Evolutionary conservation across 257 asterid genomes (phyloP).

Genomic region (Lantana camara): DNA sequence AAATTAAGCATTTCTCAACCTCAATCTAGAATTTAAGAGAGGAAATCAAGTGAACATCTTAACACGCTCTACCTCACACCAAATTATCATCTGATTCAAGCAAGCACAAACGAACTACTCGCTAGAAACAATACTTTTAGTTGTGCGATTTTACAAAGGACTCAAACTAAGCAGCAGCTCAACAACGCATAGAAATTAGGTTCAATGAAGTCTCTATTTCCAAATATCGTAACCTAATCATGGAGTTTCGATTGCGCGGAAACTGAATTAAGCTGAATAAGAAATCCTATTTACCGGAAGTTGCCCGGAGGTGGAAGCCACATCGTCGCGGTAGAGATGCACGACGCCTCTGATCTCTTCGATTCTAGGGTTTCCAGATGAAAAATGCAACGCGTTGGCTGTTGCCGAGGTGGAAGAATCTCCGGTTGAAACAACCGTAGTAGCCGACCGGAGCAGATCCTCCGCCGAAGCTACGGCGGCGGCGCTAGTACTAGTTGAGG

Average conservation of each 20-base stretch:
- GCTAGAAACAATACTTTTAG: not conserved
- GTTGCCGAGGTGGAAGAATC: constrained; percentile 35
- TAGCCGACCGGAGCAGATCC: constrained; percentile 33
- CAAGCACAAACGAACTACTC: not conserved
- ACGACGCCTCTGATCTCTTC: constrained; percentile 91
- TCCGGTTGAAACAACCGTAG: constrained; percentile 20
- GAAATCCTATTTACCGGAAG: constrained; percentile 58
- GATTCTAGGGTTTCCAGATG: constrained; percentile 98
- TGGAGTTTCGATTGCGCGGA: not conserved
- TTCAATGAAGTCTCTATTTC: not conserved
- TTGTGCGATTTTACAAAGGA: not conserved
- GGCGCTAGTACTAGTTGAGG: constrained; percentile 60
- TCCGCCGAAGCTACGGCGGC: constrained; percentile 44
- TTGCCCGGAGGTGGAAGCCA: constrained; percentile 41
- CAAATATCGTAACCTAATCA: constrained; percentile 4
- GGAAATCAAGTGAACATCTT: not conserved
- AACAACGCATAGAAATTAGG: constrained; percentile 4
- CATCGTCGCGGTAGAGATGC: constrained; percentile 68
- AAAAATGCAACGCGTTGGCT: constrained; percentile 61
- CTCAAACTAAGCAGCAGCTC: constrained; percentile 11
- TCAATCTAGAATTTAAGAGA: not conserved
- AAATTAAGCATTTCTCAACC: constrained; percentile 8
- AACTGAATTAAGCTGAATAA: constrained; percentile 4
- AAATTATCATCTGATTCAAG: constrained; percentile 1
- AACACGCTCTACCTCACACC: not conserved